A percentile compares a stretch with the other conserved stretches of the same genome.
phyloP scores from a whole-genome alignment of 768 basidiomycete genomes.

The Leccinellum rugosiceps region DNA sequence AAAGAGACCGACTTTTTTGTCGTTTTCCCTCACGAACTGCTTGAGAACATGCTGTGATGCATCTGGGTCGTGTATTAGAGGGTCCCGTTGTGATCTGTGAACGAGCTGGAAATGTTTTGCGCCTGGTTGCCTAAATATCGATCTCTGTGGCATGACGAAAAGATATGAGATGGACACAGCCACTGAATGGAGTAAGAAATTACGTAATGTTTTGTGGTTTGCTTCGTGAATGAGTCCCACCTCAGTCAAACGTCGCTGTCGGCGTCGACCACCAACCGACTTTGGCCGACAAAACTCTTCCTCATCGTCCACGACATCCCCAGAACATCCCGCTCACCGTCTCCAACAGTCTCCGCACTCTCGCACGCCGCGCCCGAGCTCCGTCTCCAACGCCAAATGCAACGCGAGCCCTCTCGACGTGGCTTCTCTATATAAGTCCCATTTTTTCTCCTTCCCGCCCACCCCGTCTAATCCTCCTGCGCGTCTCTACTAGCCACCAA shows the following conservation, averaged over 20 bases:
- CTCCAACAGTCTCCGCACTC: background rate
- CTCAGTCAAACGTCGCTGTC: slow-evolving; percentile 18
- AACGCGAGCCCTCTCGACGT: slow-evolving; percentile 75
- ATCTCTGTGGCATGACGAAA: slow-evolving; percentile 65
- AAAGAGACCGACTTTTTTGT: slow-evolving; percentile 51
- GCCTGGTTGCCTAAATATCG: slow-evolving; percentile 86
- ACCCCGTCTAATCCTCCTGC: slow-evolving; percentile 43
- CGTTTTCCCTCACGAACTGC: slow-evolving; percentile 69
- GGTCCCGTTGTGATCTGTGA: slow-evolving; percentile 93
- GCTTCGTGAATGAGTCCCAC: slow-evolving; percentile 18
- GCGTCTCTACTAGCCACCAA: slow-evolving; percentile 87
- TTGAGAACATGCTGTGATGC: slow-evolving; percentile 89
- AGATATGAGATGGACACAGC: slow-evolving; percentile 1
- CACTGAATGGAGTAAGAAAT: slow-evolving; percentile 5
- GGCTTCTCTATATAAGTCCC: slow-evolving; percentile 88
- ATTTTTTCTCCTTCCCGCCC: slow-evolving; percentile 23
- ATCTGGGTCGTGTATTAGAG: slow-evolving; percentile 90
- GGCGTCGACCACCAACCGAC: slow-evolving; percentile 19
- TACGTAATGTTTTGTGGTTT: slow-evolving; percentile 32
- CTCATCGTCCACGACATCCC: background rate
- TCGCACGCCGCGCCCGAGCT: slow-evolving; percentile 1
- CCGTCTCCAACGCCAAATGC: slow-evolving; percentile 40
- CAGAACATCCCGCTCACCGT: background rate
- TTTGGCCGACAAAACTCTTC: slow-evolving; percentile 6
- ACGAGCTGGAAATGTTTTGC: slow-evolving; percentile 96